These are phyloP conservation scores for Teratosphaeria nubilosa DNA, from an alignment of 2,329 filamentous ascomycete species.

Conservation along the genomic window DNA sequence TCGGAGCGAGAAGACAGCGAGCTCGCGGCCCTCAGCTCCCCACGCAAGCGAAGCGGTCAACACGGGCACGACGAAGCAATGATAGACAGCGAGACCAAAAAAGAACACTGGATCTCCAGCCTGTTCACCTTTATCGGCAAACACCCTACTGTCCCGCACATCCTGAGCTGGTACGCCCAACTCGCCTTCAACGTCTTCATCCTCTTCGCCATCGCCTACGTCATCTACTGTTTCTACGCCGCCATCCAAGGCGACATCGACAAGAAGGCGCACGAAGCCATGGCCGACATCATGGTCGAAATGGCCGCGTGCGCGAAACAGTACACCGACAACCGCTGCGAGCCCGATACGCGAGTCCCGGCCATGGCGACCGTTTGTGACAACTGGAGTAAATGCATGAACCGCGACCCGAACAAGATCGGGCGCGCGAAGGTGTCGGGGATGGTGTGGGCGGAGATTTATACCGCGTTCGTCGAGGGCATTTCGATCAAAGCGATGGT, in stretches of 20 bases:
- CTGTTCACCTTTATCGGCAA: slow-evolving; percentile 54
- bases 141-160: slow-evolving; percentile 55
- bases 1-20: slow-evolving; percentile 17
- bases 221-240: slow-evolving; percentile 58
- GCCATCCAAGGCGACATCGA: slow-evolving; percentile 67
- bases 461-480: slow-evolving; percentile 86
- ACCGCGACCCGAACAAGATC: slow-evolving; percentile 65
- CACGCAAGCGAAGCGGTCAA: slow-evolving; percentile 18
- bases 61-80: slow-evolving; percentile 7
- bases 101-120: slow-evolving; percentile 26
- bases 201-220: slow-evolving; percentile 48
- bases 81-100: slow-evolving; percentile 4
- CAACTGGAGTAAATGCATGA: slow-evolving; percentile 82
- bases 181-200: slow-evolving; percentile 56
- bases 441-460: slow-evolving; percentile 80
- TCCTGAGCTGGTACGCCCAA: slow-evolving; percentile 58
- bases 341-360: slow-evolving; percentile 54
- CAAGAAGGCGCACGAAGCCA: slow-evolving; percentile 58
- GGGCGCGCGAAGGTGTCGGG: slow-evolving; percentile 73
- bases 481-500: slow-evolving; percentile 78
- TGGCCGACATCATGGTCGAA: slow-evolving; percentile 55
- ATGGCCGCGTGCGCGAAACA: slow-evolving; percentile 64
- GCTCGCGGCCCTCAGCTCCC: slow-evolving; percentile 3
- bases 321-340: slow-evolving; percentile 68
- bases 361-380: slow-evolving; percentile 64